A percentile compares a stretch with the other conserved stretches of the same genome.
Evolutionary conservation across 352 stramenopile genomes (phyloP).

Genomic region (Halophytophthora batemanensis): DNA sequence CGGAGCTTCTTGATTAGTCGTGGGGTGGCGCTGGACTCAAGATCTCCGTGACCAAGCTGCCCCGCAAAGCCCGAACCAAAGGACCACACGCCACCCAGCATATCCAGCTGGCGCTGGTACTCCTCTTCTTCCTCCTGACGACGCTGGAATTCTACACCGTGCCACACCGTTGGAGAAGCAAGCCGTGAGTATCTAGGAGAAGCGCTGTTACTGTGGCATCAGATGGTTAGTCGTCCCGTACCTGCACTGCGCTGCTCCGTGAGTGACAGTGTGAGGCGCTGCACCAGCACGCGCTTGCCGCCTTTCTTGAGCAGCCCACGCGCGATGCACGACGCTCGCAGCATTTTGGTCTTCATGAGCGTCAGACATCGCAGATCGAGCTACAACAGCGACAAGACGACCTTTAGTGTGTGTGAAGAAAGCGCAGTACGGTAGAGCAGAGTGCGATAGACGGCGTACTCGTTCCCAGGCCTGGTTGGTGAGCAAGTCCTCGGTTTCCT

Average conservation of each 20-base stretch:
- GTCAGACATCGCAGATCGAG: slow-evolving; percentile 76
- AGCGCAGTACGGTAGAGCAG: background rate
- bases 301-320: slow-evolving; percentile 58
- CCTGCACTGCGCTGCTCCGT: slow-evolving; percentile 53
- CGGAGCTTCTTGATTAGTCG: slow-evolving; percentile 70
- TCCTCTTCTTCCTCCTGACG: slow-evolving; percentile 60
- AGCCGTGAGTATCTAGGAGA: background rate
- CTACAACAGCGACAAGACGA: slow-evolving; percentile 18
- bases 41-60: slow-evolving; percentile 69
- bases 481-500: slow-evolving; percentile 70
- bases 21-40: slow-evolving; percentile 52
- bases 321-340: slow-evolving; percentile 73
- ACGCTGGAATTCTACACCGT: slow-evolving; percentile 44
- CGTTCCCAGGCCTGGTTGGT: slow-evolving; percentile 63
- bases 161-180: background rate
- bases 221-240: slow-evolving; percentile 8
- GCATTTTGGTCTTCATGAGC: slow-evolving; percentile 83
- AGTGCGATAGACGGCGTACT: slow-evolving; percentile 19
- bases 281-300: slow-evolving; percentile 56
- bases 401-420: background rate
- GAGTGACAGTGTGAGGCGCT: slow-evolving; percentile 57
- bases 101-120: slow-evolving; percentile 72
- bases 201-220: background rate
- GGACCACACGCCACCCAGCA: slow-evolving; percentile 79
- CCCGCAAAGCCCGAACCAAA: slow-evolving; percentile 73